Base-by-base conservation (phyloP, 2,329 filamentous ascomycete species). In the Sporothrix schenckii region DNA sequence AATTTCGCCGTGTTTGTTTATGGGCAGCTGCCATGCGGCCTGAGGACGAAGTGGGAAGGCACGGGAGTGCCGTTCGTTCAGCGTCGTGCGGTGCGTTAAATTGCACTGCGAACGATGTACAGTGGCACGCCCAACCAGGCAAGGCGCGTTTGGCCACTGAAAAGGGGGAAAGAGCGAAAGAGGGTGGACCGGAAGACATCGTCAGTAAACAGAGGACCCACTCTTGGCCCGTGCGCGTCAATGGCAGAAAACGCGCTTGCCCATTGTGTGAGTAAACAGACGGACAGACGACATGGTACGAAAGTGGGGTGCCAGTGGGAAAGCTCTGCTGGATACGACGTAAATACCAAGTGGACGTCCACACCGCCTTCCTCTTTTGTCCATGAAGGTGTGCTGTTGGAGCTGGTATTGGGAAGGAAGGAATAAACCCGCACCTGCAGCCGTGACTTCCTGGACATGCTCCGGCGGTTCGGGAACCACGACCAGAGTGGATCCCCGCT, bases 161-260 rank as follows among this genome's bases (percentile, higher is more conserved):
- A 65, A 34, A 50, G 61, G 61, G 61, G 61, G 44, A 27, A 41
- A 61, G 34, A 61, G 58, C 39, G 14, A 60, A 68, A 50, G 44
- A 53, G 69, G 52, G 49, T 58, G 63, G 52, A 61, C 30, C n/a
- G 54, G 21, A 70, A 68, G 66, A 39, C 63, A 27, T 30, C 21
- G 49, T 13, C 68, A 11, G 60, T 63, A 63, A 47, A 50, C 61
- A 65, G 56, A 39, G 49, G 69, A 16, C 6, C 71, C 54, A 53
- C 34, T 3, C 39, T 16, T 72, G 72, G 72, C 69, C 72, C 70
- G 72, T 73, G 72, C 72, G 60, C 68, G 68, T 49, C 53, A 16
- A 21, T 63, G 68, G 71, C 69, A 71, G 69, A 69, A 72, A 67
- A 66, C 69, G 69, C 68, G 68, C 54, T 58, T 69, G 70, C 68